A percentile compares a stretch with the other conserved stretches of the same genome.
Evolutionary conservation across 2,329 filamentous ascomycete genomes (phyloP).

Genomic region (Exophiala xenobiotica): DNA sequence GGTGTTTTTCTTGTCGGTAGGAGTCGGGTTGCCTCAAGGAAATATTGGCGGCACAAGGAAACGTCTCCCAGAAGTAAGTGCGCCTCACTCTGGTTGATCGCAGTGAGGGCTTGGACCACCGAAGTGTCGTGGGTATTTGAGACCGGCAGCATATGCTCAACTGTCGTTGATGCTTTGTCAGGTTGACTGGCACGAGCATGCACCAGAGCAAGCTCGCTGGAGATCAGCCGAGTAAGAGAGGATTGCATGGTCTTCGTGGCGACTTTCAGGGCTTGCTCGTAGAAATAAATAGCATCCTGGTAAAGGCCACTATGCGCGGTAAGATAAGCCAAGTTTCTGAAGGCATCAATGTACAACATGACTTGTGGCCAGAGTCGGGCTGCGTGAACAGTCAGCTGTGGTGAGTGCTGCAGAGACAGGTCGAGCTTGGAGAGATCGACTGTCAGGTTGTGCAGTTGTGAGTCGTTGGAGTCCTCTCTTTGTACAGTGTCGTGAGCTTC

Average conservation of each 20-base stretch:
- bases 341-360: constrained; percentile 67
- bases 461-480: constrained; percentile 14
- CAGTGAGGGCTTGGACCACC: background rate
- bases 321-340: constrained; percentile 72
- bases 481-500: constrained; percentile 24
- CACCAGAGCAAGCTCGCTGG: constrained; percentile 16
- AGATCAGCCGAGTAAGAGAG: background rate
- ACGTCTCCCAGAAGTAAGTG: constrained; percentile 10
- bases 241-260: constrained; percentile 47
- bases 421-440: constrained; percentile 42
- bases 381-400: constrained; percentile 44
- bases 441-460: constrained; percentile 39
- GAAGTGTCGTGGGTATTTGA: background rate
- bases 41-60: constrained; percentile 4
- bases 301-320: constrained; percentile 84
- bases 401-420: constrained; percentile 32
- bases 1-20: background rate
- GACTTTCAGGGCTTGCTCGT: constrained; percentile 77
- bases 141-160: background rate
- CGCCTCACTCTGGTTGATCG: constrained; percentile 17
- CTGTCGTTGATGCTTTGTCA: constrained; percentile 7
- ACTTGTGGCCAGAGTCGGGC: constrained; percentile 79
- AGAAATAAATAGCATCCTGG: constrained; percentile 83
- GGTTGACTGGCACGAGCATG: constrained; percentile 21
- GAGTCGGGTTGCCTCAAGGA: constrained; percentile 8